Evolutionary conservation across 768 basidiomycete genomes (phyloP).

Genomic region (Lanmaoa pseudosensibilis): DNA sequence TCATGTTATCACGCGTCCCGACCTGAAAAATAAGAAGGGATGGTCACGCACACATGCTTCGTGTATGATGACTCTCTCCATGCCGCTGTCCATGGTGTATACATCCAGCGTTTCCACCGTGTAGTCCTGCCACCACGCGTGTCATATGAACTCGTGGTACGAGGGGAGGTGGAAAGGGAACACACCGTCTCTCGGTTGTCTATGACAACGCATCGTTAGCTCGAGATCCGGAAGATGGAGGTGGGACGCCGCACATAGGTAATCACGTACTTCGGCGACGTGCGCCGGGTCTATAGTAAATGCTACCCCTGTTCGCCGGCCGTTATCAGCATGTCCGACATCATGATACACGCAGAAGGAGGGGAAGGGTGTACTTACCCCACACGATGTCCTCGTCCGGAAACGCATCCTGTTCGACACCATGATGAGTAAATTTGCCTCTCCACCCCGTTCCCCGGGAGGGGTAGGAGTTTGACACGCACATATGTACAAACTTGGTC

Average conservation of each 20-base stretch:
- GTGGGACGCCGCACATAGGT: slow-evolving; percentile 57
- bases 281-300: slow-evolving; percentile 83
- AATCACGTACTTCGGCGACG: slow-evolving; percentile 72
- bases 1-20: background rate
- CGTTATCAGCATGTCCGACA: background rate
- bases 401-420: slow-evolving; percentile 21
- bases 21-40: background rate
- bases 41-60: slow-evolving; percentile 13
- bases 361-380: slow-evolving; percentile 48
- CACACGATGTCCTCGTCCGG: slow-evolving; percentile 44
- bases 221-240: background rate
- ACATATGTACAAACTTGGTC: slow-evolving; percentile 64
- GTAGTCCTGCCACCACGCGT: slow-evolving; percentile 61
- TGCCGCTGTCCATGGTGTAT: slow-evolving; percentile 52
- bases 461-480: slow-evolving; percentile 16
- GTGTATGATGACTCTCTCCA: slow-evolving; percentile 54
- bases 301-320: slow-evolving; percentile 57
- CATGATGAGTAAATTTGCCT: background rate
- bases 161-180: background rate
- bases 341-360: background rate
- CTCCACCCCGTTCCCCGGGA: background rate
- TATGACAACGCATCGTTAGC: slow-evolving; percentile 20
- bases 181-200: slow-evolving; percentile 83
- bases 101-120: slow-evolving; percentile 77
- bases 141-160: background rate